Percentiles rank a stretch among this genome's conserved stretches.
phyloP scores from a whole-genome alignment of 805 yeast genomes.

The Metschnikowia gruessii region DNA sequence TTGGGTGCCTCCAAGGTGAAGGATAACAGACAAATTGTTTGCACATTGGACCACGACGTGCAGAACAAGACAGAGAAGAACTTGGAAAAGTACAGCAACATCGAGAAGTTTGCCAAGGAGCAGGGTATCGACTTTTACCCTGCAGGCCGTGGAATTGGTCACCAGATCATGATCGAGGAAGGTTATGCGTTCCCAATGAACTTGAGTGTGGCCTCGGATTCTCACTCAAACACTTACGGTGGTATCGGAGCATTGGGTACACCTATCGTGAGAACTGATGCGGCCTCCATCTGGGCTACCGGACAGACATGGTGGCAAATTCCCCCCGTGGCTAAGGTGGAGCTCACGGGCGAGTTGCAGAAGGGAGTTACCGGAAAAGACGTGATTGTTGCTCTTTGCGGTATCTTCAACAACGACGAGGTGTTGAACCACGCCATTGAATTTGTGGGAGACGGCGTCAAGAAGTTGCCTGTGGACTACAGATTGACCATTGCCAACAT shows the following conservation, averaged over 20 bases:
- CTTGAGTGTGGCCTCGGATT: conserved; percentile 93
- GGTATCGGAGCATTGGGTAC: conserved; percentile 96
- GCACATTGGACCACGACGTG: conserved; percentile 96
- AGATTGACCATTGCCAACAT: conserved; percentile 23
- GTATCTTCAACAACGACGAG: conserved; percentile 86
- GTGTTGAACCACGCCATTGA: conserved; percentile 93
- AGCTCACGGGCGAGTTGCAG: conserved; percentile 76
- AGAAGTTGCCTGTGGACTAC: conserved; percentile 62
- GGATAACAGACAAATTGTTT: conserved; percentile 87
- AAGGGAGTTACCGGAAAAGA: conserved; percentile 93
- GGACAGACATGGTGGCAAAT: conserved; percentile 99
- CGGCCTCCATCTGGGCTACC: conserved; percentile 99
- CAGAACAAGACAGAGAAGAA: conserved; percentile 91
- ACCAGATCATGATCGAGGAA: conserved; percentile 98
- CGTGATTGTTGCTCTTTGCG: conserved; percentile 94
- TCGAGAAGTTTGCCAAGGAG: conserved; percentile 81
- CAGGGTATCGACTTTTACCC: conserved; percentile 97
- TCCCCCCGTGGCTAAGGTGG: conserved; percentile 96
- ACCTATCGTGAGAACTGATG: conserved; percentile 97
- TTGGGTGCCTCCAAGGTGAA: conserved; percentile 83
- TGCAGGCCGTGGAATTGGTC: conserved; percentile 99
- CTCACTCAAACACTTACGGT: conserved; percentile 97
- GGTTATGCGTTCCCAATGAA: conserved; percentile 97
- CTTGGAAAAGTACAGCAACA: conserved; percentile 80
- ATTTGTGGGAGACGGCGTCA: conserved; percentile 80